These are phyloP conservation scores for Hypomyces perniciosus DNA, from an alignment of 2,329 filamentous ascomycete species.

Conservation along the genomic window DNA sequence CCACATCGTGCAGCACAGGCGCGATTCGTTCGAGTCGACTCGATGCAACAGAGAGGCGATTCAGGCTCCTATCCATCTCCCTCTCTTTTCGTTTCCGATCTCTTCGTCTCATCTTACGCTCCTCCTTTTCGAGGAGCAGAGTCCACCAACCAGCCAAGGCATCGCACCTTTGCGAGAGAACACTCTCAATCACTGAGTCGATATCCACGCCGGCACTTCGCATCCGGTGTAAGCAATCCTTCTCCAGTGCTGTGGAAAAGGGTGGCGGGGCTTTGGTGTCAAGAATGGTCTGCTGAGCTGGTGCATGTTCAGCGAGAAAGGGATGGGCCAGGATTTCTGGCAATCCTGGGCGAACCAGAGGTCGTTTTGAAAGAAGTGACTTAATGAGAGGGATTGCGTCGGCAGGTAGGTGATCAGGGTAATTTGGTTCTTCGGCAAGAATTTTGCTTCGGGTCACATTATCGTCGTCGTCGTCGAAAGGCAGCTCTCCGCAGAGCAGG, in stretches of 20 bases:
- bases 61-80: slow-evolving; percentile 73
- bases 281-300: slow-evolving; percentile 82
- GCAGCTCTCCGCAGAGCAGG: slow-evolving; percentile 75
- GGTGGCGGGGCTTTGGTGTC: slow-evolving; percentile 73
- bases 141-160: slow-evolving; percentile 94
- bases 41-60: slow-evolving; percentile 82
- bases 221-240: slow-evolving; percentile 88
- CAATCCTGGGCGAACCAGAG: slow-evolving; percentile 72
- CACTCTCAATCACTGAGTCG: slow-evolving; percentile 89
- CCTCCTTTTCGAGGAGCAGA: slow-evolving; percentile 86
- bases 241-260: slow-evolving; percentile 82
- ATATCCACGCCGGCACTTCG: slow-evolving; percentile 89
- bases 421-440: slow-evolving; percentile 76
- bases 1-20: slow-evolving; percentile 68
- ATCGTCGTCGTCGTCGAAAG: slow-evolving; percentile 95
- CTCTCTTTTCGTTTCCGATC: slow-evolving; percentile 81
- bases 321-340: slow-evolving; percentile 82
- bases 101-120: slow-evolving; percentile 72
- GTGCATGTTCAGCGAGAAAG: slow-evolving; percentile 81
- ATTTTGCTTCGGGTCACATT: slow-evolving; percentile 79
- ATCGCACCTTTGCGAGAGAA: slow-evolving; percentile 84
- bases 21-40: slow-evolving; percentile 78
- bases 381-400: slow-evolving; percentile 75
- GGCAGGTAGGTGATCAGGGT: slow-evolving; percentile 70
- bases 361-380: slow-evolving; percentile 81